Evolutionary conservation across 177 flowering plant species (phyloP), one percentile per base, ranked within the genome.

Genomic region (Vitis hybrid): DNA sequence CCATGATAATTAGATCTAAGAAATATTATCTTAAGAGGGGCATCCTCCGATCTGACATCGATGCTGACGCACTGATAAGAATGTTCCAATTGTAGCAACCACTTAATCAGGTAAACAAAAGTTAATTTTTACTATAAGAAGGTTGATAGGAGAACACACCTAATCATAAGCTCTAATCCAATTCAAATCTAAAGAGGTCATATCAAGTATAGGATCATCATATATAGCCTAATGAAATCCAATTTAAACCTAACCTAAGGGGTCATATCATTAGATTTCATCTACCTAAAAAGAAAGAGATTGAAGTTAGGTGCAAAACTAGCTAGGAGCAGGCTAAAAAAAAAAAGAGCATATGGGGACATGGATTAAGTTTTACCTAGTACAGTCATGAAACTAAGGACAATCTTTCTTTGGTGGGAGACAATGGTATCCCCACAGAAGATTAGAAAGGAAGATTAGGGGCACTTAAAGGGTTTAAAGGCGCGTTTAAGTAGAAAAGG

Each of bases 361-460:
- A 27, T 27, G 48, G 9, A 2, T 8, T 8, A 18, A 14, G 21
- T n/a, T 9, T 4, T 5, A 56, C 59, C 59, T 56, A 17, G 18
- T 56, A 56, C 59, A 21, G 24, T 41, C 46, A 10, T 20, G 61
- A 58, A 24, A 10, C 30, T 21, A 58, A 52, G 0, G 0, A 70
- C 27, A 61, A 14, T 11, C 61, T 30, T 41, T 20, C 18, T 18
- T 20, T 52, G 72, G 70, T 74, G 66, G 77, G 63, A 52, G 73
- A 65, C 66, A 69, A 67, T 32, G 58, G 41, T 20, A 65, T 27
- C 56, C 73, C 69, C 67, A 69, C 68, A 67, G 58, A 74, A 51
- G 72, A 46, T 56, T 41, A 68, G 21, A 11, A n/a, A 63, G 53
- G 50, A 61, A n/a, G 35, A 73, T 61, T 56, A 41, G 51, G 32